Conservation (phyloP, 257 asterid genomes). For the Solanum infundibuliforme region DNA sequence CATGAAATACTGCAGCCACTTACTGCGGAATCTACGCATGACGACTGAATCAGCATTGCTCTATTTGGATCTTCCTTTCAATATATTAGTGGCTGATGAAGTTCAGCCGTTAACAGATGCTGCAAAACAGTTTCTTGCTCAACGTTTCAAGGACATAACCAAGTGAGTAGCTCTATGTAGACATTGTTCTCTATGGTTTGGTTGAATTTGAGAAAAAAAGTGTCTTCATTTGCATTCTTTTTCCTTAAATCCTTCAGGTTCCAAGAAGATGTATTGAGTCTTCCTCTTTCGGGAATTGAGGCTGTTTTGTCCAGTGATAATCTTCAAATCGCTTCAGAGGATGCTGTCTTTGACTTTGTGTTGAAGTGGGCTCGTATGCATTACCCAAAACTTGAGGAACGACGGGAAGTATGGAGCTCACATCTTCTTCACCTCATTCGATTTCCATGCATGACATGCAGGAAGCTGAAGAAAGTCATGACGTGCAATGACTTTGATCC, state of each 20-base stretch:
- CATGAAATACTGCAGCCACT: conserved; percentile 73
- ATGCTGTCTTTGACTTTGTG: conserved; percentile 55
- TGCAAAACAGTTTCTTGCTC: conserved; percentile 67
- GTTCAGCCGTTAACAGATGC: conserved; percentile 65
- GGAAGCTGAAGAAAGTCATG: conserved; percentile 64
- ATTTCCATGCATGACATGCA: conserved; percentile 72
- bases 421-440: conserved; percentile 55
- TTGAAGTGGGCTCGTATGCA: conserved; percentile 69
- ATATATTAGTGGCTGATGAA: conserved; percentile 56
- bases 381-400: conserved; percentile 52
- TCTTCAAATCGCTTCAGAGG: conserved; percentile 76
- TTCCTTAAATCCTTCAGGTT: conserved; percentile 18
- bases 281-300: conserved; percentile 75
- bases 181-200: not conserved
- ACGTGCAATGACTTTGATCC: conserved; percentile 48
- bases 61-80: conserved; percentile 84
- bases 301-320: conserved; percentile 63
- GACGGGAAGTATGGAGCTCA: conserved; percentile 44
- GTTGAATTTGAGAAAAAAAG: not conserved
- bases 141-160: conserved; percentile 61
- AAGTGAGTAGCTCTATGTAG: conserved; percentile 33
- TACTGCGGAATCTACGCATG: conserved; percentile 57
- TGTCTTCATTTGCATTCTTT: not conserved
- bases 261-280: conserved; percentile 55
- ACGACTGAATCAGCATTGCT: conserved; percentile 79